Conservation (phyloP, 2,329 filamentous ascomycete genomes). For the Exophiala xenobiotica region DNA sequence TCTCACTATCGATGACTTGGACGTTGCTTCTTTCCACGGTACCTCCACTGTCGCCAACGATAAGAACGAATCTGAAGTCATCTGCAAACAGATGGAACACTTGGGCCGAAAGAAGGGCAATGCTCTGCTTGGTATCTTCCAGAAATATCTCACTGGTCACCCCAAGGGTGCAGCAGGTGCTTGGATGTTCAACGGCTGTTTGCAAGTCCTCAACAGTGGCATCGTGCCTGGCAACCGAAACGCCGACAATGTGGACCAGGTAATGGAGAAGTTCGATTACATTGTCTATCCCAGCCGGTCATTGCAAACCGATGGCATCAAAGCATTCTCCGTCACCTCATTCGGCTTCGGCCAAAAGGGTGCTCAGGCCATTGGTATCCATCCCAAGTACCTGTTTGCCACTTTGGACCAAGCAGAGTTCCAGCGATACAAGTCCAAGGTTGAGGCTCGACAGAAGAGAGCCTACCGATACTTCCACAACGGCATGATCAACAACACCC, state of each 20-base stretch:
- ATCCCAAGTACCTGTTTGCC: slow-evolving; percentile 93
- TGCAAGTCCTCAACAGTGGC: slow-evolving; percentile 92
- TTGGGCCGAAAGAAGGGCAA: slow-evolving; percentile 96
- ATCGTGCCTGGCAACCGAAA: slow-evolving; percentile 96
- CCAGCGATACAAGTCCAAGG: slow-evolving; percentile 78
- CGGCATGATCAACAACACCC: slow-evolving; percentile 92
- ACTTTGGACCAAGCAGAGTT: slow-evolving; percentile 87
- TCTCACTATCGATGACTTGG: slow-evolving; percentile 92
- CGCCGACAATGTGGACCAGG: slow-evolving; percentile 92
- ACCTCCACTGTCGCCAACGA: slow-evolving; percentile 98
- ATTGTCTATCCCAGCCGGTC: slow-evolving; percentile 94
- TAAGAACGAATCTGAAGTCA: slow-evolving; percentile 98
- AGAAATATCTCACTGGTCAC: slow-evolving; percentile 98
- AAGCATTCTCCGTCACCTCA: slow-evolving; percentile 97
- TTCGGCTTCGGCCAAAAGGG: slow-evolving; percentile 99
- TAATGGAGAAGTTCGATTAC: slow-evolving; percentile 97
- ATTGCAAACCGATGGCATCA: slow-evolving; percentile 96
- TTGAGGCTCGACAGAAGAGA: slow-evolving; percentile 94
- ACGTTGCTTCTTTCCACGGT: slow-evolving; percentile 96
- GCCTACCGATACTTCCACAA: slow-evolving; percentile 99
- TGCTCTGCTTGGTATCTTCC: slow-evolving; percentile 93
- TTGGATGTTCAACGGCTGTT: slow-evolving; percentile 99
- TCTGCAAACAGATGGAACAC: slow-evolving; percentile 93
- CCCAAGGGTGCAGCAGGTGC: slow-evolving; percentile 98
- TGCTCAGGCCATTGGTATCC: slow-evolving; percentile 93